phyloP scores from a whole-genome alignment of 345 rosid genomes.

The Salix suchowensis region DNA sequence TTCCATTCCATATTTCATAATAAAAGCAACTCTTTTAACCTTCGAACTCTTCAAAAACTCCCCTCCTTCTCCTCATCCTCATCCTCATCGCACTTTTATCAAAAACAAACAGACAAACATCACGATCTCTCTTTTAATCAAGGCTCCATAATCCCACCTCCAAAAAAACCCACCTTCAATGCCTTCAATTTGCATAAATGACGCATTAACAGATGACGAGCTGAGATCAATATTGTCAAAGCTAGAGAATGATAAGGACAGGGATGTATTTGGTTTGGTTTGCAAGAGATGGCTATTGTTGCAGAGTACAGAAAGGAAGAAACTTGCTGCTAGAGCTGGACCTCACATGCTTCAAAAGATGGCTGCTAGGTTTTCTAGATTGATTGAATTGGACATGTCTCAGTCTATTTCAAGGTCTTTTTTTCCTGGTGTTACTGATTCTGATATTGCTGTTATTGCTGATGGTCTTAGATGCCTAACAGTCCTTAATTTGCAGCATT shows the following conservation, averaged over 20 bases:
- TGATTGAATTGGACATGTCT: constrained; percentile 75
- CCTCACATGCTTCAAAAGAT: constrained; percentile 78
- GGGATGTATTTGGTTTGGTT: constrained; percentile 82
- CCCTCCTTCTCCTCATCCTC: neutral
- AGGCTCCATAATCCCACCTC: neutral
- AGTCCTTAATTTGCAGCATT: constrained; percentile 56
- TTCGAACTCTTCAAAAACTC: neutral
- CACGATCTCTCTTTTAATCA: neutral
- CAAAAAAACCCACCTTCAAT: neutral
- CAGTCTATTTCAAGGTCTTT: constrained; percentile 89
- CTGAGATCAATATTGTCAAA: constrained; percentile 57
- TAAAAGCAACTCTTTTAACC: neutral
- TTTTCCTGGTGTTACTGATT: constrained; percentile 84
- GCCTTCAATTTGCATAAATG: constrained; percentile 55
- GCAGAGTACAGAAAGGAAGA: constrained; percentile 87
- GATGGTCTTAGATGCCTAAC: constrained; percentile 58
- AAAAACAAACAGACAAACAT: neutral
- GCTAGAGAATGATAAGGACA: constrained; percentile 67
- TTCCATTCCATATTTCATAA: no score
- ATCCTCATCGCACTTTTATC: neutral
- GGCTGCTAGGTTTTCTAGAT: constrained; percentile 72
- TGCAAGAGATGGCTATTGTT: constrained; percentile 83
- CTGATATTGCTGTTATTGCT: constrained; percentile 72
- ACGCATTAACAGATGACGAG: constrained; percentile 73
- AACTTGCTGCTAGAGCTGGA: constrained; percentile 86